These are phyloP conservation scores for Jamesozyma lodderae DNA, from an alignment of 805 yeast species.

Conservation along the genomic window DNA sequence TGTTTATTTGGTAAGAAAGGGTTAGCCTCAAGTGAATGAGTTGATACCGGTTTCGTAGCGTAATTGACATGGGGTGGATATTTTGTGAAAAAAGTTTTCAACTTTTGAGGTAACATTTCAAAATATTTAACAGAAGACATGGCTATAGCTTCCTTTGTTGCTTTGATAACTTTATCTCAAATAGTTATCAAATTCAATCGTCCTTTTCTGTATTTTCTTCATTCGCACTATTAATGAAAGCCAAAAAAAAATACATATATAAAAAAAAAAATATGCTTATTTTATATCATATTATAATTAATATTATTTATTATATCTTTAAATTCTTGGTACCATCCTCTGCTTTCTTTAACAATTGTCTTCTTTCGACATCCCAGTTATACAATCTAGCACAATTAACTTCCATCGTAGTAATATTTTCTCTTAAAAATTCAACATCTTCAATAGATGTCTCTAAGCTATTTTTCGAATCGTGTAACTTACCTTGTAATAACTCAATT, in stretches of 20 bases:
- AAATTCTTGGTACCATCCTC: conserved; percentile 34
- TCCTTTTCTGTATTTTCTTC: background rate
- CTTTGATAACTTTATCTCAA: background rate
- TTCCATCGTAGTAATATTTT: conserved; percentile 94
- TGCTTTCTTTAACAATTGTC: conserved; percentile 39
- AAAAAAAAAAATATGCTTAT: background rate
- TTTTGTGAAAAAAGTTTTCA: conserved; percentile 66
- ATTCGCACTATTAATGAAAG: too few species aligned
- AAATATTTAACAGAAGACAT: conserved; percentile 33
- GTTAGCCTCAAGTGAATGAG: conserved; percentile 63
- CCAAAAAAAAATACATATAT: background rate
- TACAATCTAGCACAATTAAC: conserved; percentile 91
- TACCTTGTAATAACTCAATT: conserved; percentile 49
- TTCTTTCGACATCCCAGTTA: conserved; percentile 79
- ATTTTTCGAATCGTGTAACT: conserved; percentile 53
- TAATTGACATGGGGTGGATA: conserved; percentile 74
- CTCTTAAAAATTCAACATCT: conserved; percentile 82
- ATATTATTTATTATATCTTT: background rate
- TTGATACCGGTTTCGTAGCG: conserved; percentile 52
- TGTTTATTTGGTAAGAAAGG: conserved; percentile 83
- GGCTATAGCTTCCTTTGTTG: background rate
- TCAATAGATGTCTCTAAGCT: conserved; percentile 59
- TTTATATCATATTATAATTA: too few species aligned
- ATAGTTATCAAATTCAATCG: too few species aligned
- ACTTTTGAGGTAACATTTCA: conserved; percentile 54